phyloP scores from a whole-genome alignment of 169 alveolate species.

The Amoebophrya sp. region DNA sequence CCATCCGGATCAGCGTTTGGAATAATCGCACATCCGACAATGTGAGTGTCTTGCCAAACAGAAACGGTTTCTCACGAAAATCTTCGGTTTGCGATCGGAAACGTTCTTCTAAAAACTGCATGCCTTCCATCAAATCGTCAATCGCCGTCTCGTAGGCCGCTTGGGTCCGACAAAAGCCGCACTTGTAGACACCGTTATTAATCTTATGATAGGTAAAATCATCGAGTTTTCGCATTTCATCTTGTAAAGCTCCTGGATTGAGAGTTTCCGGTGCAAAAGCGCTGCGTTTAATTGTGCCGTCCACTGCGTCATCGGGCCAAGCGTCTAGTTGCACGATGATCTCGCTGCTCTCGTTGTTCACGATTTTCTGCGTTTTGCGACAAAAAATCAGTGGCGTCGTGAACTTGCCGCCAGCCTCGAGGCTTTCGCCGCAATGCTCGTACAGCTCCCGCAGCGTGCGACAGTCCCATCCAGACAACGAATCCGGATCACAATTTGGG shows the following conservation, averaged over 20 bases:
- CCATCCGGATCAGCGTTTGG: not conserved
- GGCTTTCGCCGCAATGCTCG: not conserved
- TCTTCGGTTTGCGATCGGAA: no score
- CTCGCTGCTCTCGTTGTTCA: not conserved
- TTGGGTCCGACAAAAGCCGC: not conserved
- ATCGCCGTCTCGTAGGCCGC: not conserved
- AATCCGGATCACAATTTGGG: not conserved
- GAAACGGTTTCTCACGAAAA: not conserved
- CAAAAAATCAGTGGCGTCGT: not conserved
- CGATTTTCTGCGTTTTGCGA: not conserved
- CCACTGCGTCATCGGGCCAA: not conserved
- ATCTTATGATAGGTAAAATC: not conserved
- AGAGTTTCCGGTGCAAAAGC: no score
- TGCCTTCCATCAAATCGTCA: not conserved
- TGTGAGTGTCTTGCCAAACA: not conserved
- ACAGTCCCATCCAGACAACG: not conserved
- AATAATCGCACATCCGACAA: not conserved
- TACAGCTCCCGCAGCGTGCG: constrained; percentile 26
- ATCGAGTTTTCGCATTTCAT: no score
- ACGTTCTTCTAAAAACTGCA: not conserved
- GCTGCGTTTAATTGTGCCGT: not conserved
- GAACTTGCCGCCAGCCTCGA: not conserved
- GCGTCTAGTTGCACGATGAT: not conserved
- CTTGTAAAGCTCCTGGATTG: no score
- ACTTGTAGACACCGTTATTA: not conserved